phyloP scores from a whole-genome alignment of 805 yeast genomes.

The Candida wancherniae region DNA sequence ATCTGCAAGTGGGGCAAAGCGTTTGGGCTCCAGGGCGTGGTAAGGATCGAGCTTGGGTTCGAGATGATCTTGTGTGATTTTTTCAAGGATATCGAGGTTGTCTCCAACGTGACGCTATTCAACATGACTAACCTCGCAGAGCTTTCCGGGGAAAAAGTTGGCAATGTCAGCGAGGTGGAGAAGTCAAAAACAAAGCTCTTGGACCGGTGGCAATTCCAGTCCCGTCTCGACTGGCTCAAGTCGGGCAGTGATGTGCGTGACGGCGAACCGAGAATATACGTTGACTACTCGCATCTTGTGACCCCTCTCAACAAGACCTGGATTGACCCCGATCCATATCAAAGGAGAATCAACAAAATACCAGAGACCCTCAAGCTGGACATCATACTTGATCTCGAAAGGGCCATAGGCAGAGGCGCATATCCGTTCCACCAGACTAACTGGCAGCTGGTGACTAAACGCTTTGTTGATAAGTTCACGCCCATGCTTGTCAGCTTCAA shows the following conservation, averaged over 20 bases:
- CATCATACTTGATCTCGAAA: conserved; percentile 33
- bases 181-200: conserved; percentile 13
- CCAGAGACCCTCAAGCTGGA: conserved; percentile 29
- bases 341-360: conserved; percentile 34
- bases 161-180: conserved; percentile 4
- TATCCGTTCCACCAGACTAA: conserved; percentile 39
- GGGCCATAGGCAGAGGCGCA: conserved; percentile 12
- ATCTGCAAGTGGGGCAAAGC: conserved; percentile 54
- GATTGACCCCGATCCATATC: conserved; percentile 46
- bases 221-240: conserved; percentile 40
- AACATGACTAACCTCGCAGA: conserved; percentile 33
- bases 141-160: conserved; percentile 26
- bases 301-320: conserved; percentile 51
- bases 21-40: conserved; percentile 54
- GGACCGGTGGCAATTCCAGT: conserved; percentile 25
- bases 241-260: conserved; percentile 45
- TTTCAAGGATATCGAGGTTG: conserved; percentile 41
- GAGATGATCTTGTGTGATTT: conserved; percentile 62
- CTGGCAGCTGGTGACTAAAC: conserved; percentile 52
- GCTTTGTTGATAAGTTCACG: conserved; percentile 48
- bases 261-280: conserved; percentile 44
- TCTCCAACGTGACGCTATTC: conserved; percentile 41
- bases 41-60: conserved; percentile 57
- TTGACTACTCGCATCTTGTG: conserved; percentile 50
- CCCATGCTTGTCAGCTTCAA: conserved; percentile 44